Conservation (phyloP, 108 stramenopile species). For the Pseudonitzschia multistriata region DNA sequence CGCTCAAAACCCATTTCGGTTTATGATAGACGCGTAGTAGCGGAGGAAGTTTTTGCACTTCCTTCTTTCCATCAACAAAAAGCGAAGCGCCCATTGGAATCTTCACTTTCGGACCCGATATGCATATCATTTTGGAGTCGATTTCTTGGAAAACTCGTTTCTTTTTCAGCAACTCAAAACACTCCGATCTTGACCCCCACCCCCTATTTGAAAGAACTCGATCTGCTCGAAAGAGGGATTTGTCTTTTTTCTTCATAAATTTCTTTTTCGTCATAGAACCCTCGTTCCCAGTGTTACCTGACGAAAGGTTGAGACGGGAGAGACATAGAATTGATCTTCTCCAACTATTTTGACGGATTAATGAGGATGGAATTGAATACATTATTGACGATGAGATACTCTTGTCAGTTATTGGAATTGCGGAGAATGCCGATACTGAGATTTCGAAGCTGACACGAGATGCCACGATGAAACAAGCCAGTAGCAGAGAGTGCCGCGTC, state of each 20-base stretch:
- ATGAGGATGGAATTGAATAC: not conserved
- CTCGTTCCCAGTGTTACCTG: not conserved
- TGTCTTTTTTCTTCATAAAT: constrained; percentile 20
- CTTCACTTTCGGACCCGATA: constrained; percentile 62
- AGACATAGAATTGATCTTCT: not conserved
- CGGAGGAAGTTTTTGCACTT: constrained; percentile 60
- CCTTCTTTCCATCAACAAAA: constrained; percentile 60
- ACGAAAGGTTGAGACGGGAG: constrained; percentile 2
- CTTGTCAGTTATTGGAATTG: not conserved
- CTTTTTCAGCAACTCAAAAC: constrained; percentile 59
- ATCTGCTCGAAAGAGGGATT: constrained; percentile 63
- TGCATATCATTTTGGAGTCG: constrained; percentile 17
- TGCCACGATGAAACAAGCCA: constrained; percentile 4
- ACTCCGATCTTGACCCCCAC: constrained; percentile 61
- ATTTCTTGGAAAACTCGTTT: constrained; percentile 52
- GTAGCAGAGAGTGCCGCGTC: not conserved
- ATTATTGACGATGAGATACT: not conserved
- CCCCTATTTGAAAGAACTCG: constrained; percentile 81
- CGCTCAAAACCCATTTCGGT: constrained; percentile 80
- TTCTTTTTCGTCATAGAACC: constrained; percentile 13
- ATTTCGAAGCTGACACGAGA: not conserved
- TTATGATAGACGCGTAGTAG: constrained; percentile 73
- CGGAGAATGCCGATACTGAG: not conserved
- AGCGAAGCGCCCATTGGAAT: constrained; percentile 56
- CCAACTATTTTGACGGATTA: not conserved